Base-by-base conservation (phyloP, 768 basidiomycete genomes). In the Daedaleopsis sinensis region DNA sequence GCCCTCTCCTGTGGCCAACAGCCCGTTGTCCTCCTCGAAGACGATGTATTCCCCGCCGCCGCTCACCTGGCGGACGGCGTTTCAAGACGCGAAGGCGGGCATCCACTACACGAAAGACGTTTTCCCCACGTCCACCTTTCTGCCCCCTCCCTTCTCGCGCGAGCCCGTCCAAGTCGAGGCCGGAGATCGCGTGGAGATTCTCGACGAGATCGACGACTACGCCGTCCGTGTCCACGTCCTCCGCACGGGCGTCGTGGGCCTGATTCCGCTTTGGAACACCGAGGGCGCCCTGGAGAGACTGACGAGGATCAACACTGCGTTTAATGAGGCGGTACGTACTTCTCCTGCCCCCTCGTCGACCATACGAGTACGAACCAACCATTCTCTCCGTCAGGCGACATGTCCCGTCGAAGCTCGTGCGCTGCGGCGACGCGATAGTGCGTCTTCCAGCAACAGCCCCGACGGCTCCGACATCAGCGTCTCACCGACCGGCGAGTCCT, bases 281-380 rank as follows among this genome's bases (percentile, higher is more conserved):
- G 71, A 72, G 63, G 71, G 65, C 43, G 66, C 71, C 35, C 58
- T 70, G 43, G 69, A 72, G 54, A 50, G 69, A 39, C 54, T 72
- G n/a, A 70, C 71, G 57, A 47, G 71, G 48, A 50, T 69, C 56
- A 72, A 72, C 52, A 72, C 70, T 60, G 64, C 64, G 52, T 64
- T 70, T 57, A 72, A 72, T 63, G 71, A 72, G 38, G 67, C 66
- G 42, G 71, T 72, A 61, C 52, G 71, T 67, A 24, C 19, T 36
- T 39, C 7, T 32, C 27, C 27, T 32, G 27, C 27, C 27, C 37
- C 13, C 18, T 21, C 46, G 1, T 3, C 27, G 5, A 5, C 16
- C 49, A 6, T 48, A 3, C 19, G 9, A 23, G n/a, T 11, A 13
- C 18, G 44, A 36, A 7, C 27, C 7, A 7, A 32, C 7, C 27